Percentiles rank a stretch among this genome's conserved stretches.
Conservation (phyloP, 108 stramenopile species). For the Cylindrotheca closterium region DNA sequence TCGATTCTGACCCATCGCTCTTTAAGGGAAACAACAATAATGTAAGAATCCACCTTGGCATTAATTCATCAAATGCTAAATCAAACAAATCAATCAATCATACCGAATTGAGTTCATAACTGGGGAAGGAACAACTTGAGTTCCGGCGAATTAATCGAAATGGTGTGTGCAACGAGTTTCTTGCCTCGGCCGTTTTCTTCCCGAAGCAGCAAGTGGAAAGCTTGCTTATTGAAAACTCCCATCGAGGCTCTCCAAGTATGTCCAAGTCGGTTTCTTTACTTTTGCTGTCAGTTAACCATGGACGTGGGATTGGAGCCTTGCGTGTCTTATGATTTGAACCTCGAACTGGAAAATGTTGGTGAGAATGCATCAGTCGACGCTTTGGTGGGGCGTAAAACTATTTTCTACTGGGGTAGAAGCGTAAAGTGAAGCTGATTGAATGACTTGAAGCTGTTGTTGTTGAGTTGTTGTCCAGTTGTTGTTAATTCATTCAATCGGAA, state of each 20-base stretch:
- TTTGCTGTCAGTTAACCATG: constrained; percentile 3
- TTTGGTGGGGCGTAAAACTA: too few species aligned
- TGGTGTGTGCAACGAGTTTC: neutral
- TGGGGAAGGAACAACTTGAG: neutral
- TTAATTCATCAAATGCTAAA: neutral
- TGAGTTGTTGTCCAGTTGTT: neutral
- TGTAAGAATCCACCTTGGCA: neutral
- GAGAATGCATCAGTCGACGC: too few species aligned
- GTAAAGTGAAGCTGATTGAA: too few species aligned
- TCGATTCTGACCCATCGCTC: constrained; percentile 5
- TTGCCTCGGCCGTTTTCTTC: neutral
- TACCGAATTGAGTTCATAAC: constrained; percentile 15
- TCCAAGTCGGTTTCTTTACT: neutral
- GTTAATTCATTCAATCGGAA: too few species aligned
- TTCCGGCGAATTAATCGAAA: constrained; percentile 10
- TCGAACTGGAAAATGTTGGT: too few species aligned
- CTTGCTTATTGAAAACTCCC: constrained; percentile 14
- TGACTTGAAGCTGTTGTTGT: neutral
- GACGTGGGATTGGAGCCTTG: constrained; percentile 15
- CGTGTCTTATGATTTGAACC: too few species aligned
- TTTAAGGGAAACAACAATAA: neutral
- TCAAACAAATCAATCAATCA: neutral
- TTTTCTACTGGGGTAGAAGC: neutral
- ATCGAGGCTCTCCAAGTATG: constrained; percentile 8
- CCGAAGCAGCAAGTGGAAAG: constrained; percentile 9